phyloP scores from a whole-genome alignment of 2,329 filamentous ascomycete genomes.

The Berkeleyomyces rouxiae region DNA sequence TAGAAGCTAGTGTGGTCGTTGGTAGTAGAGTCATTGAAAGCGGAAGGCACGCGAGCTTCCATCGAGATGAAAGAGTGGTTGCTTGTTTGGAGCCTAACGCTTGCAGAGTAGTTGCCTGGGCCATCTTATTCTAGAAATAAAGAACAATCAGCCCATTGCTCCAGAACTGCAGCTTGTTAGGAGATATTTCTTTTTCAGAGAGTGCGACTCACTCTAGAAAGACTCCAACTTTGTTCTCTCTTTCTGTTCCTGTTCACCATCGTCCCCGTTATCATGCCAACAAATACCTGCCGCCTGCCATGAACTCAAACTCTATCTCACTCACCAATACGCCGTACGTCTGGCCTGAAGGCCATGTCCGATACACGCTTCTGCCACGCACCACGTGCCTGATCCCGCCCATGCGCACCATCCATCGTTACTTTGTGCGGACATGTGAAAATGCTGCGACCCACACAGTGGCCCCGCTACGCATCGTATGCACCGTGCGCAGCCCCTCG shows the following conservation, averaged over 20 bases:
- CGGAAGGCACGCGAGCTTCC: neutral
- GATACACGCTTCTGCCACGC: neutral
- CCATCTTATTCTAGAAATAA: too few relatives aligned
- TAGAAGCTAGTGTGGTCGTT: neutral
- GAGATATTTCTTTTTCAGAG: neutral
- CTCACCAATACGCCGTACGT: neutral
- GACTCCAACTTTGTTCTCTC: neutral
- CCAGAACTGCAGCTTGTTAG: neutral
- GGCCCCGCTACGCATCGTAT: neutral
- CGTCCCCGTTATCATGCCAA: neutral
- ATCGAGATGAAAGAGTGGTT: neutral
- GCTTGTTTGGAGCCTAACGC: neutral
- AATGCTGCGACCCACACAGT: neutral
- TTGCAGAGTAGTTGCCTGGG: neutral
- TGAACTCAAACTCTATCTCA: neutral
- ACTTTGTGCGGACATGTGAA: slow-evolving; percentile 1
- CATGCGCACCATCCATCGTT: slow-evolving; percentile 2
- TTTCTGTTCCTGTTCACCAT: neutral
- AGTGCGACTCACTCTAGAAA: neutral
- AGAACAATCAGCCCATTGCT: neutral
- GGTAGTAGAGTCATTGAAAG: neutral
- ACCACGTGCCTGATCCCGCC: slow-evolving; percentile 4
- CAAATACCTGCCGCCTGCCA: neutral
- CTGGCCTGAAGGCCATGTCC: neutral
- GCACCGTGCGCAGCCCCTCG: slow-evolving; percentile 8